A percentile compares a stretch with the other conserved stretches of the same genome.
phyloP scores from a whole-genome alignment of 345 rosid species.

The Punica granatum region DNA sequence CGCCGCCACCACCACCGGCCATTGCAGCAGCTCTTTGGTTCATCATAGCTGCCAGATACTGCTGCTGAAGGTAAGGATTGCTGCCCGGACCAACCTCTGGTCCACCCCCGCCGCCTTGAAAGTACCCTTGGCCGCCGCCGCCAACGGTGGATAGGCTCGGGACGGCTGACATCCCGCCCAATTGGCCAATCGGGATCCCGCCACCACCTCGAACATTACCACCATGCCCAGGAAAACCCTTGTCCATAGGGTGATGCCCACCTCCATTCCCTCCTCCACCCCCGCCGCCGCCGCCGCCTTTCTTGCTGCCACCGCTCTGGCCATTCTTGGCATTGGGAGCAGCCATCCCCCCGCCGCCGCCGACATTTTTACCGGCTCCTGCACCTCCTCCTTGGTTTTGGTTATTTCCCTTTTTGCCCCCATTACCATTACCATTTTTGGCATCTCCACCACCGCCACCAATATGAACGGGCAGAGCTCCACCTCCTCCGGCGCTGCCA shows the following conservation, averaged over 20 bases:
- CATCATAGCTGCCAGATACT: slow-evolving; percentile 61
- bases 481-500: slow-evolving; percentile 25
- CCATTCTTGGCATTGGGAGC: slow-evolving; percentile 16
- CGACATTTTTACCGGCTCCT: slow-evolving; percentile 15
- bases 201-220: slow-evolving; percentile 10
- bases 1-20: slow-evolving; percentile 2
- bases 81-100: slow-evolving; percentile 40
- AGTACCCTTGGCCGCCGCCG: slow-evolving; percentile 31
- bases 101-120: slow-evolving; percentile 30
- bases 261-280: slow-evolving; percentile 31
- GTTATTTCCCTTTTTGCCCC: slow-evolving; percentile 32
- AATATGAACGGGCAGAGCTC: slow-evolving; percentile 27
- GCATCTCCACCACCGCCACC: slow-evolving; percentile 27
- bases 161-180: slow-evolving; percentile 37
- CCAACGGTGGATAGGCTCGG: slow-evolving; percentile 60
- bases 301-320: slow-evolving; percentile 30
- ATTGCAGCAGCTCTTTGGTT: slow-evolving; percentile 65
- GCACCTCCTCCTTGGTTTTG: slow-evolving; percentile 34
- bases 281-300: slow-evolving; percentile 28
- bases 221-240: slow-evolving; percentile 46
- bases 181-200: background rate
- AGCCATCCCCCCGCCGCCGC: slow-evolving; percentile 17
- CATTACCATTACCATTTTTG: slow-evolving; percentile 34
- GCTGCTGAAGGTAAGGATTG: slow-evolving; percentile 41
- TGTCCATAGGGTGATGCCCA: slow-evolving; percentile 18